A percentile compares a stretch with the other conserved stretches of the same genome.
phyloP scores from a whole-genome alignment of 2,329 filamentous ascomycete genomes.

The Lachnellula cervina region DNA sequence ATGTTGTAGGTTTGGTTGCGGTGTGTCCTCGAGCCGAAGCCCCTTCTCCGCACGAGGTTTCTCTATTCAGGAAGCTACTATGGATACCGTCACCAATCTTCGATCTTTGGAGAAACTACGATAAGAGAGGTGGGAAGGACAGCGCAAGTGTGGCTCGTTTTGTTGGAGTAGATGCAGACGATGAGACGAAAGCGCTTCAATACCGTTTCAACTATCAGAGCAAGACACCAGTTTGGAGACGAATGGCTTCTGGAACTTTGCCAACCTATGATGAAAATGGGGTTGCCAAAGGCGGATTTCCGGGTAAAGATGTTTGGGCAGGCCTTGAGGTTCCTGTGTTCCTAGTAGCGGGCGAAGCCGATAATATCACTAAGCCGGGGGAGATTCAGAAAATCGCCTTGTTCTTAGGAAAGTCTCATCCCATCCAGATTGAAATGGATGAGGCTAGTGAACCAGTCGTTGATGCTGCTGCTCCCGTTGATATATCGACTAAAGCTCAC shows the following conservation, averaged over 20 bases:
- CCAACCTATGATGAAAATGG: slow-evolving; percentile 54
- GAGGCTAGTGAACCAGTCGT: slow-evolving; percentile 36
- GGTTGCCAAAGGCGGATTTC: slow-evolving; percentile 56
- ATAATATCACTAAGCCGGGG: slow-evolving; percentile 66
- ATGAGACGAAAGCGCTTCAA: slow-evolving; percentile 63
- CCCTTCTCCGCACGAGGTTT: slow-evolving; percentile 47
- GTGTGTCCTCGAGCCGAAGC: slow-evolving; percentile 74
- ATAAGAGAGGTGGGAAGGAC: slow-evolving; percentile 70
- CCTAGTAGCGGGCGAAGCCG: slow-evolving; percentile 71
- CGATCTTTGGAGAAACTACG: slow-evolving; percentile 70
- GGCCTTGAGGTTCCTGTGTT: slow-evolving; percentile 69
- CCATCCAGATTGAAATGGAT: slow-evolving; percentile 21
- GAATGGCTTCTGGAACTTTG: slow-evolving; percentile 71
- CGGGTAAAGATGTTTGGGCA: slow-evolving; percentile 67
- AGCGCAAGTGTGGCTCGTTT: slow-evolving; percentile 78
- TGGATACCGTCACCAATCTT: slow-evolving; percentile 69
- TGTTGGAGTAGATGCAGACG: slow-evolving; percentile 61
- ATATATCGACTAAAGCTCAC: slow-evolving; percentile 26
- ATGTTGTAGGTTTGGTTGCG: slow-evolving; percentile 71
- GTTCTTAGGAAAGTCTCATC: slow-evolving; percentile 32
- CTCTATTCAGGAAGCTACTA: slow-evolving; percentile 52
- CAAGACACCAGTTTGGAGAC: slow-evolving; percentile 72
- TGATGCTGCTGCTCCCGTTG: slow-evolving; percentile 46
- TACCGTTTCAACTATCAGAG: slow-evolving; percentile 78
- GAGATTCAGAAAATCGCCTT: slow-evolving; percentile 64